Percentiles rank a stretch among this genome's conserved stretches.
Conservation (phyloP, 2,329 filamentous ascomycete species). For the Drechslera avenae region DNA sequence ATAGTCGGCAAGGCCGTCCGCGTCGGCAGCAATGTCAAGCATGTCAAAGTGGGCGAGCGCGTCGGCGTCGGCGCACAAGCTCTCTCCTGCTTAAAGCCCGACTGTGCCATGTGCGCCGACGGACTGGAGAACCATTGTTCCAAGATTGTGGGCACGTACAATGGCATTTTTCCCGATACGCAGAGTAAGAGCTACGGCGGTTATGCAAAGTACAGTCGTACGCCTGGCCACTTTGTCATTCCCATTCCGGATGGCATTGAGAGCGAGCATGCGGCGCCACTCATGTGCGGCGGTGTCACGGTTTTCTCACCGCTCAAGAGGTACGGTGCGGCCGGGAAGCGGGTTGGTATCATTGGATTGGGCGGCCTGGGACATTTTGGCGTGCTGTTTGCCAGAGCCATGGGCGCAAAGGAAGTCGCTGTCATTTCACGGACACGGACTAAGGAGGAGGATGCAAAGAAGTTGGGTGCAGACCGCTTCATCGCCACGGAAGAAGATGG, state of each 20-base stretch:
- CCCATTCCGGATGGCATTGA: conserved; percentile 59
- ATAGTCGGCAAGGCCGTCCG: conserved; percentile 49
- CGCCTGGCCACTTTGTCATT: conserved; percentile 63
- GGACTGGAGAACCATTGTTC: conserved; percentile 53
- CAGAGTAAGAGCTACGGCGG: conserved; percentile 67
- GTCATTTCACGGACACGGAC: conserved; percentile 64
- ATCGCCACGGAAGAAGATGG: conserved; percentile 52
- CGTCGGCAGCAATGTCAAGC: conserved; percentile 43
- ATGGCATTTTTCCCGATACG: conserved; percentile 56
- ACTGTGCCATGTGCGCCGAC: conserved; percentile 60
- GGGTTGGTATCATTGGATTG: conserved; percentile 72
- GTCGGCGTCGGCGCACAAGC: conserved; percentile 59
- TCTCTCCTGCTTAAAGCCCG: conserved; percentile 52
- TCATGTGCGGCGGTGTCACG: conserved; percentile 80
- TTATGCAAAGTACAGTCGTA: conserved; percentile 62
- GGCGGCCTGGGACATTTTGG: conserved; percentile 78
- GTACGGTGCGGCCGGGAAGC: conserved; percentile 70
- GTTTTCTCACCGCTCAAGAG: conserved; percentile 72
- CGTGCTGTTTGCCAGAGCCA: conserved; percentile 70
- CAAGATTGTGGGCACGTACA: conserved; percentile 64
- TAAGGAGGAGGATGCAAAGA: conserved; percentile 65
- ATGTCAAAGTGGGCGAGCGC: conserved; percentile 65
- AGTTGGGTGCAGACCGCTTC: conserved; percentile 69
- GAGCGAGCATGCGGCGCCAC: conserved; percentile 64
- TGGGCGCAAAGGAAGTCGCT: conserved; percentile 70